Percentiles rank a stretch among this genome's conserved stretches.
Conservation (phyloP, 345 rosid genomes). For the Boechera divaricarpa region DNA sequence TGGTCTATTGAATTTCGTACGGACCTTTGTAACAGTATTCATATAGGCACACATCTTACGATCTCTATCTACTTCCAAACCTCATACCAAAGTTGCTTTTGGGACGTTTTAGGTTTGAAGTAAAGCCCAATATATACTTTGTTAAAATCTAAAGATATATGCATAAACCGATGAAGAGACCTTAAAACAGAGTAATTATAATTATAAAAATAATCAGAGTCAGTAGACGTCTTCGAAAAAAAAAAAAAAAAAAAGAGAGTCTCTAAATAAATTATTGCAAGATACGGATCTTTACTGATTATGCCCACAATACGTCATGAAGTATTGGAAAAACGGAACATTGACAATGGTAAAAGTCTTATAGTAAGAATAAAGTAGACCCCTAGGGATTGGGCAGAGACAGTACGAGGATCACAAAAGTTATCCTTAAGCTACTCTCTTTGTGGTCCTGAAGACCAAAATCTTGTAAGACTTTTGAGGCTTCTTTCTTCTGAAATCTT, state of each 20-base stretch:
- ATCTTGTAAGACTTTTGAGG: slow-evolving; percentile 23
- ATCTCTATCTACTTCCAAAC: background rate
- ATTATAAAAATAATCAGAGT: background rate
- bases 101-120: background rate
- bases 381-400: slow-evolving; percentile 39
- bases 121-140: background rate
- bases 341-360: slow-evolving; percentile 34
- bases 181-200: background rate
- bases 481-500: slow-evolving; percentile 25
- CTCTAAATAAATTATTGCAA: background rate
- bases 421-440: slow-evolving; percentile 27
- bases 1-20: background rate
- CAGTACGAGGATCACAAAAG: slow-evolving; percentile 39
- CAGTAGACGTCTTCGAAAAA: background rate
- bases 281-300: background rate
- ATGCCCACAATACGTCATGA: slow-evolving; percentile 25
- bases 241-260: background rate
- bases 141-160: too few relatives aligned
- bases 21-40: background rate
- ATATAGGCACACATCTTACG: background rate
- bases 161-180: background rate
- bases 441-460: slow-evolving; percentile 42
- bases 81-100: background rate
- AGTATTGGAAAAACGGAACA: slow-evolving; percentile 16
- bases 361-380: slow-evolving; percentile 22